Evolutionary conservation across 2,329 filamentous ascomycete genomes (phyloP).

Genomic region (Claviceps sp.): DNA sequence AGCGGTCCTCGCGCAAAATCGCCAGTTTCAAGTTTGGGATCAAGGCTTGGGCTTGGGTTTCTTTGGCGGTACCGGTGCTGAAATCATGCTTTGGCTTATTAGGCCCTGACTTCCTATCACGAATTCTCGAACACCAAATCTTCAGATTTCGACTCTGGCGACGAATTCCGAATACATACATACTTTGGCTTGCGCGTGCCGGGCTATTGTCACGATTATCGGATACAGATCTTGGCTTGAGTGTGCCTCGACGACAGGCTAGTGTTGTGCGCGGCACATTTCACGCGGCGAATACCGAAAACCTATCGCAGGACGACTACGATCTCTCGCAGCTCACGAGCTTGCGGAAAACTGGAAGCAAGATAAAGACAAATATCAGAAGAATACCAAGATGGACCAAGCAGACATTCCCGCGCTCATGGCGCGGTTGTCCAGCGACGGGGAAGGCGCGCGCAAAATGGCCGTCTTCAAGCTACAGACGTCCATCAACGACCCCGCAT

Average conservation of each 20-base stretch:
- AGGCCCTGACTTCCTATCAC: not conserved
- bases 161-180: too few species aligned
- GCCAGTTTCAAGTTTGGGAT: not conserved
- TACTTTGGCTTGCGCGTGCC: too few species aligned
- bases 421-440: slow-evolving; percentile 50
- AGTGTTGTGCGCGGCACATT: not conserved
- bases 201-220: too few species aligned
- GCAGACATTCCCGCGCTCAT: slow-evolving; percentile 53
- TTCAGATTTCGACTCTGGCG: too few species aligned
- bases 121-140: not conserved
- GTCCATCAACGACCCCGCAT: slow-evolving; percentile 89
- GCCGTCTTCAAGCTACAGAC: slow-evolving; percentile 96
- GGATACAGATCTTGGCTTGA: not conserved
- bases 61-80: not conserved
- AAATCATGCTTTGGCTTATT: not conserved
- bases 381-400: slow-evolving; percentile 40
- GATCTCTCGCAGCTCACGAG: not conserved
- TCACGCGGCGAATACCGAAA: not conserved
- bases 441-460: slow-evolving; percentile 95
- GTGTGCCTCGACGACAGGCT: not conserved
- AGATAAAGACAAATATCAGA: too few species aligned
- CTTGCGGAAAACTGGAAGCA: not conserved
- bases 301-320: not conserved
- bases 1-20: not conserved
- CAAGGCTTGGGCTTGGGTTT: too few species aligned